phyloP scores from a whole-genome alignment of 2,329 filamentous ascomycete species.

The Aspergillus luchuensis region DNA sequence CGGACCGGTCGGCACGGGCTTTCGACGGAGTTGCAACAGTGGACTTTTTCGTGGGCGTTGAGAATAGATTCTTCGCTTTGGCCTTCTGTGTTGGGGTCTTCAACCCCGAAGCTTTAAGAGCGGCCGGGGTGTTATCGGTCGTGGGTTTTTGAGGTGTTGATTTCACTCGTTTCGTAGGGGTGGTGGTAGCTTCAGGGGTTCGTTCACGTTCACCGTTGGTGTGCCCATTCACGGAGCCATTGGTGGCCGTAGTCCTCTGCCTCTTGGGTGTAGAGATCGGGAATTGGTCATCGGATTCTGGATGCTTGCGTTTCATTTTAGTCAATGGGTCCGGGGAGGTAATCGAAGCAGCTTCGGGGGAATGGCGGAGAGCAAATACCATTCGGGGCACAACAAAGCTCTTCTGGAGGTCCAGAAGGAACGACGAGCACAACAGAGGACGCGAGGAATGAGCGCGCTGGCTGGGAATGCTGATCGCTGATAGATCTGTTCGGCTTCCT shows the following conservation, averaged over 20 bases:
- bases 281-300: slow-evolving; percentile 39
- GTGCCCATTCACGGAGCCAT: slow-evolving; percentile 32
- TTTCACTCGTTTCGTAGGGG: slow-evolving; percentile 30
- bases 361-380: slow-evolving; percentile 30
- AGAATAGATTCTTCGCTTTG: slow-evolving; percentile 41
- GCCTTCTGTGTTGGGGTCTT: slow-evolving; percentile 42
- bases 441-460: slow-evolving; percentile 28
- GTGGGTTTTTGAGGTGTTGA: slow-evolving; percentile 37
- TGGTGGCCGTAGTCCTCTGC: slow-evolving; percentile 31
- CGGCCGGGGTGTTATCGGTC: slow-evolving; percentile 26
- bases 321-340: slow-evolving; percentile 13
- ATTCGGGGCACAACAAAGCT: slow-evolving; percentile 23
- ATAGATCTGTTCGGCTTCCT: slow-evolving; percentile 2
- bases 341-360: not conserved
- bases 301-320: slow-evolving; percentile 48
- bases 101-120: slow-evolving; percentile 38
- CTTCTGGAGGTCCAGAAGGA: slow-evolving; percentile 1
- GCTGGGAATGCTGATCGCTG: slow-evolving; percentile 19
- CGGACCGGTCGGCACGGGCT: slow-evolving; percentile 76
- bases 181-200: slow-evolving; percentile 26
- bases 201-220: slow-evolving; percentile 22
- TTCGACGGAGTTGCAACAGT: slow-evolving; percentile 60
- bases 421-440: slow-evolving; percentile 10
- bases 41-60: slow-evolving; percentile 42
- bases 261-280: slow-evolving; percentile 44